Evolutionary conservation across 2,329 filamentous ascomycete genomes (phyloP).

Genomic region (Botrytis pseudocinerea): DNA sequence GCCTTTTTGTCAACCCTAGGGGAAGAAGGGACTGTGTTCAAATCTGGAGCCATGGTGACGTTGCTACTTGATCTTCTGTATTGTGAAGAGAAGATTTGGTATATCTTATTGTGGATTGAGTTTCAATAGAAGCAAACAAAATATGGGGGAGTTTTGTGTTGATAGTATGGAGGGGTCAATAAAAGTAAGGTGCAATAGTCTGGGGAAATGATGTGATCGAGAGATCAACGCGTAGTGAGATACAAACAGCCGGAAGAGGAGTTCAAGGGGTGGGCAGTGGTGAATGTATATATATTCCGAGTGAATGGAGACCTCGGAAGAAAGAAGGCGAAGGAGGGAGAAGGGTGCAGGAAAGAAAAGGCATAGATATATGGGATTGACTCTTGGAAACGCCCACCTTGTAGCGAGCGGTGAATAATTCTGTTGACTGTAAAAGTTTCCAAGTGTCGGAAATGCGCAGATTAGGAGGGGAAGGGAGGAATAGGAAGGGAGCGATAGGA

Average conservation of each 20-base stretch:
- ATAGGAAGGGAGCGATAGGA: not conserved
- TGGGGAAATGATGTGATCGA: conserved; percentile 19
- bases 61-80: not conserved
- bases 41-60: conserved; percentile 65
- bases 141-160: not conserved
- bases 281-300: not conserved
- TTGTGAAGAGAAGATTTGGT: not conserved
- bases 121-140: not conserved
- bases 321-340: not conserved
- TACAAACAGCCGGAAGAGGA: too few relatives aligned
- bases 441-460: not conserved
- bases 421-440: not conserved
- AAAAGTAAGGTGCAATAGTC: conserved; percentile 6
- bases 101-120: not conserved
- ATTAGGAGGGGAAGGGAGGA: not conserved
- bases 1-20: conserved; percentile 40
- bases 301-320: not conserved
- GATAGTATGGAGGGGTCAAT: not conserved
- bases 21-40: conserved; percentile 68
- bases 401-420: conserved; percentile 9
- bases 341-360: not conserved
- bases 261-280: not conserved
- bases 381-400: not conserved
- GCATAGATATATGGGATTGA: conserved; percentile 2
- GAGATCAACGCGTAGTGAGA: not conserved